phyloP scores from a whole-genome alignment of 495 filamentous ascomycete species.

The Trichoderma erinaceum region DNA sequence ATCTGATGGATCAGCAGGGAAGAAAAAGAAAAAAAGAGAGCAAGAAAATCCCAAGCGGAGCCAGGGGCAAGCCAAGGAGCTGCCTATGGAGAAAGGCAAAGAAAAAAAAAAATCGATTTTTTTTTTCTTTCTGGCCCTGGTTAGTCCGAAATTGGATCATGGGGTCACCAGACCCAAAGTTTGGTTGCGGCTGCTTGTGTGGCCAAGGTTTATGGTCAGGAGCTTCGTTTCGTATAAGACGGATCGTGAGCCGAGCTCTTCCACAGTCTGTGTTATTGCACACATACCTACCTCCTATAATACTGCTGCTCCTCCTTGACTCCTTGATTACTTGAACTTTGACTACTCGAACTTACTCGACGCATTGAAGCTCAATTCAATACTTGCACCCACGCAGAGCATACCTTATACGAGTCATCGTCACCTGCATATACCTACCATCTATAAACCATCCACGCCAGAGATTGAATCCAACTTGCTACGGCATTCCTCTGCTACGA shows the following conservation, averaged over 20 bases:
- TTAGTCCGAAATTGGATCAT: not conserved
- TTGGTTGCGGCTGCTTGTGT: not conserved
- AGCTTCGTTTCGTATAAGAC: too few relatives aligned
- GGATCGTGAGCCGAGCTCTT: too few relatives aligned
- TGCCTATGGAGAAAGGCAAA: not conserved
- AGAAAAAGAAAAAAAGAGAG: not conserved
- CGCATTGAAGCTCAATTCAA: not conserved
- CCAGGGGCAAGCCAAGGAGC: not conserved
- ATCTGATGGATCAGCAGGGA: conserved; percentile 1
- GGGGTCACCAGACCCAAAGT: not conserved
- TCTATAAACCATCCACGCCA: too few relatives aligned
- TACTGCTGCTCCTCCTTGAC: too few relatives aligned
- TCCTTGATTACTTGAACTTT: not conserved
- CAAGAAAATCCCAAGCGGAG: not conserved
- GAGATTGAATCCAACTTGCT: too few relatives aligned
- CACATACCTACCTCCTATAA: too few relatives aligned
- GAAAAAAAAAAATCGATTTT: not conserved
- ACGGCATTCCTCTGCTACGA: too few relatives aligned
- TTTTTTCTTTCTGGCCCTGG: not conserved
- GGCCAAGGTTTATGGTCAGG: too few relatives aligned
- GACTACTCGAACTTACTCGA: not conserved
- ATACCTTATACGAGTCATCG: too few relatives aligned
- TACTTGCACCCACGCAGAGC: not conserved
- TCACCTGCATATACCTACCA: not conserved
- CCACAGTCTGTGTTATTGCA: too few relatives aligned